A percentile compares a stretch with the other conserved stretches of the same genome.
Evolutionary conservation across 345 rosid species (phyloP).

Genomic region (Eucalyptus erythrocorys): DNA sequence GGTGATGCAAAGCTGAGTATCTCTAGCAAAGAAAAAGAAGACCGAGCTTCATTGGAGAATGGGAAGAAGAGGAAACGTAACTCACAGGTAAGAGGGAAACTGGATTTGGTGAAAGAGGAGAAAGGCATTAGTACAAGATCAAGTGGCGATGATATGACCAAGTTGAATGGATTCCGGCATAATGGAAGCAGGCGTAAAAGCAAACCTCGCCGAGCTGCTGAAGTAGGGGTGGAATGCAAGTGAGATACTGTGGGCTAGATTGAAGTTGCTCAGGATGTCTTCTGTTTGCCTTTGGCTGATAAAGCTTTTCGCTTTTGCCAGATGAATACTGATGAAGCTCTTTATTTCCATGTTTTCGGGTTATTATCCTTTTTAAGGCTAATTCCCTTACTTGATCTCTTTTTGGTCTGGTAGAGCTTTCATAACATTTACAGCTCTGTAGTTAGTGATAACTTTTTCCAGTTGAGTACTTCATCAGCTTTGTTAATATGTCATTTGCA

Average conservation of each 20-base stretch:
- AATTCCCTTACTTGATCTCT: background rate
- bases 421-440: background rate
- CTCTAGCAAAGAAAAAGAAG: conserved; percentile 14
- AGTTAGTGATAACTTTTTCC: background rate
- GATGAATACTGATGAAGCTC: background rate
- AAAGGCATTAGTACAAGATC: conserved; percentile 29
- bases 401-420: background rate
- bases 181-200: conserved; percentile 60
- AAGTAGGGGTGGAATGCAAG: conserved; percentile 55
- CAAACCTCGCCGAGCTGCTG: conserved; percentile 66
- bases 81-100: background rate
- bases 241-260: conserved; percentile 1
- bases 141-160: conserved; percentile 27
- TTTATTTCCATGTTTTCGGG: background rate
- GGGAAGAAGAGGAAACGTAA: conserved; percentile 44
- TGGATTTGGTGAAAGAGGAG: conserved; percentile 30
- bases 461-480: background rate
- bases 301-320: background rate
- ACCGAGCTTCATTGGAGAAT: conserved; percentile 16
- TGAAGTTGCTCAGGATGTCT: background rate
- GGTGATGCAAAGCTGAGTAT: conserved; percentile 22
- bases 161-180: conserved; percentile 49
- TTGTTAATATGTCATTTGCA: background rate
- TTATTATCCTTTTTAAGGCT: background rate
- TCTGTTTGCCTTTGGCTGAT: background rate